Base-by-base conservation (phyloP, 345 rosid species). In the Theobroma cacao region DNA sequence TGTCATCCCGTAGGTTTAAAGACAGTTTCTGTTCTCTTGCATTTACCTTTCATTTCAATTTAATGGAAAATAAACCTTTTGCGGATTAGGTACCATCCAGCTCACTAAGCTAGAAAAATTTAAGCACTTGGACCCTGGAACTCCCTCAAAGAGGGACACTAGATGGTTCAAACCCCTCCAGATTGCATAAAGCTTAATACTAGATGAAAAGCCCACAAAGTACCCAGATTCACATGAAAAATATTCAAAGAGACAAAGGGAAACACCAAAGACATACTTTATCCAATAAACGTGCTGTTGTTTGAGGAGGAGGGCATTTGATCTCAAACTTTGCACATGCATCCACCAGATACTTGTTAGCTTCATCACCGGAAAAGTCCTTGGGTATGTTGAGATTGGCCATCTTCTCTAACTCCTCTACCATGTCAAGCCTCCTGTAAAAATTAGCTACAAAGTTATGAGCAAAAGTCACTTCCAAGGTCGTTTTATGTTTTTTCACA, bases 221-320 rank as follows among this genome's bases (percentile, higher is more conserved):
- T 50, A 8, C 38, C 38, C 15, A 22, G 20, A 31, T 18, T 24
- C 72, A 36, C 28, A 52, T 50, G 18, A 63, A 10, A 45, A 17
- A 26, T 36, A 43, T 24, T 60, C 26, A 24, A 12, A 53, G 79
- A 45, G 40, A 75, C n/a, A 55, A 28, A 14, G 14, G 61, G 18
- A 75, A 81, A 15, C 68, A 72, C 40, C 62, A 11, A 18, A 43
- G 14, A 47, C 72, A 56, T 87, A 93, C 99, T 85, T 97, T 97
- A 80, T 97, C 99, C 79, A 97, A 78, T 74, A 97, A 83, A 28
- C 98, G 95, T 59, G 98, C 55, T 13, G 98, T 91, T 24, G 99
- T 97, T 81, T 86, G 98, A 41, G 99, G 99, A 72, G 98, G 90
- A 36, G 97, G 90, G 77, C 99, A 97, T 78, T 94, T 91, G 81